phyloP scores from a whole-genome alignment of 2,329 filamentous ascomycete species.

The Calonectria leucothoes region DNA sequence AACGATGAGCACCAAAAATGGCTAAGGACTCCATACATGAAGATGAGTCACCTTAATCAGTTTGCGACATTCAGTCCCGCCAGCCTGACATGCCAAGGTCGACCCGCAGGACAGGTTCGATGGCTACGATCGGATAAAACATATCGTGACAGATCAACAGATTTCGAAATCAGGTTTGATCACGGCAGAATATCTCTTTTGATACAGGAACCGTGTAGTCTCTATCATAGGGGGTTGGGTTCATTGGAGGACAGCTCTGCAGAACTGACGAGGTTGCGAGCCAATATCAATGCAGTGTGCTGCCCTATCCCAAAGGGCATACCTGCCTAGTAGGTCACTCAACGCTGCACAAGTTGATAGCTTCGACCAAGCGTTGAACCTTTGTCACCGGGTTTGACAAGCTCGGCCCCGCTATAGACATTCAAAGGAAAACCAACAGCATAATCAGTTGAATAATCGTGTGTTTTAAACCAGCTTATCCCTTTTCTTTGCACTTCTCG shows the following conservation, averaged over 20 bases:
- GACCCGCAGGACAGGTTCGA: background rate
- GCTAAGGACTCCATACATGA: background rate
- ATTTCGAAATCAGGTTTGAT: background rate
- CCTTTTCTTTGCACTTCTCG: background rate
- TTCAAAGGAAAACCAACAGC: background rate
- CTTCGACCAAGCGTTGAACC: background rate
- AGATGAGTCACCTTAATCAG: background rate
- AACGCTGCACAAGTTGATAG: background rate
- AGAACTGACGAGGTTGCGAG: background rate
- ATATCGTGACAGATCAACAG: background rate
- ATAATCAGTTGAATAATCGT: background rate
- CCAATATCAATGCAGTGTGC: background rate
- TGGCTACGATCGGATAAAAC: background rate
- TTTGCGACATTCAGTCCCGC: background rate
- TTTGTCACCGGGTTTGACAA: background rate
- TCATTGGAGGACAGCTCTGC: background rate
- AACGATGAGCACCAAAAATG: background rate
- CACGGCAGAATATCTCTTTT: background rate
- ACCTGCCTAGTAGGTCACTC: no score
- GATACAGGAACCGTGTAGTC: background rate
- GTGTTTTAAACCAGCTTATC: background rate
- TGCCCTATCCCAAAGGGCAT: background rate
- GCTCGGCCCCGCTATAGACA: background rate
- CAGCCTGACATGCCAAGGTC: background rate
- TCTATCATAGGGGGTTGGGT: background rate